These are phyloP conservation scores for Penicillium riverlandense DNA, from an alignment of 495 filamentous ascomycete species.

Conservation along the genomic window DNA sequence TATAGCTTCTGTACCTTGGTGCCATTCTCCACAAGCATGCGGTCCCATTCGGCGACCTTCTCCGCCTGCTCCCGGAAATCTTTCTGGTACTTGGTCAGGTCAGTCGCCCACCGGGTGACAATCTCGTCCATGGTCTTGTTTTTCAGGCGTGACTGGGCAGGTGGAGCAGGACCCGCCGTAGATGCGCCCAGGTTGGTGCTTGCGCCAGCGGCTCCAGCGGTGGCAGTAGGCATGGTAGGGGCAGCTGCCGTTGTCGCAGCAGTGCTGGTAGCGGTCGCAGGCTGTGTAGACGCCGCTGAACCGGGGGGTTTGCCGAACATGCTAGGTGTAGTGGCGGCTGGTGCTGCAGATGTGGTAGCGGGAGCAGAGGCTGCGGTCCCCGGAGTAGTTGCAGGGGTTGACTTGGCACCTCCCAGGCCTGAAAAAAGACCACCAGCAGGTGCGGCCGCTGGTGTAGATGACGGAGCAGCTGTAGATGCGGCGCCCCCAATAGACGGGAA, in stretches of 20 bases:
- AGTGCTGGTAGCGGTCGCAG: constrained; percentile 17
- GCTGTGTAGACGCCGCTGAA: constrained; percentile 14
- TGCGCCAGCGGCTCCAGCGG: constrained; percentile 17
- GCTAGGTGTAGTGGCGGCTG: constrained; percentile 14
- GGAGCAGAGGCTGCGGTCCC: constrained; percentile 21
- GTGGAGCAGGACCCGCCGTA: constrained; percentile 68
- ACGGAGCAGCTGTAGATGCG: constrained; percentile 27
- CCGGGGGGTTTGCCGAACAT: constrained; percentile 23
- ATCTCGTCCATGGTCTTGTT: constrained; percentile 99
- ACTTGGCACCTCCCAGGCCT: constrained; percentile 24
- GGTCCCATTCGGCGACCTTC: constrained; percentile 86
- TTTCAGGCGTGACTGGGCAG: constrained; percentile 77
- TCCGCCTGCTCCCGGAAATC: constrained; percentile 85
- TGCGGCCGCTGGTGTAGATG: constrained; percentile 33
- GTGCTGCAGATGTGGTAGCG: constrained; percentile 10
- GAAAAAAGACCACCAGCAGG: constrained; percentile 31
- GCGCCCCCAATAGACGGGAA: constrained; percentile 30
- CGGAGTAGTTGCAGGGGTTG: constrained; percentile 25
- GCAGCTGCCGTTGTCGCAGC: constrained; percentile 16
- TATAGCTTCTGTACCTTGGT: constrained; percentile 89
- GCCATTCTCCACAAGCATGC: constrained; percentile 80
- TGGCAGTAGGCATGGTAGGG: constrained; percentile 14
- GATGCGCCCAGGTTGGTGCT: constrained; percentile 52
- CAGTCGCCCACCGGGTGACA: constrained; percentile 93
- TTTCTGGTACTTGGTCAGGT: constrained; percentile 90